Evolutionary conservation across 2,329 filamentous ascomycete species (phyloP), one percentile per base, ranked within the genome.

Genomic region (Monilinia polystroma): DNA sequence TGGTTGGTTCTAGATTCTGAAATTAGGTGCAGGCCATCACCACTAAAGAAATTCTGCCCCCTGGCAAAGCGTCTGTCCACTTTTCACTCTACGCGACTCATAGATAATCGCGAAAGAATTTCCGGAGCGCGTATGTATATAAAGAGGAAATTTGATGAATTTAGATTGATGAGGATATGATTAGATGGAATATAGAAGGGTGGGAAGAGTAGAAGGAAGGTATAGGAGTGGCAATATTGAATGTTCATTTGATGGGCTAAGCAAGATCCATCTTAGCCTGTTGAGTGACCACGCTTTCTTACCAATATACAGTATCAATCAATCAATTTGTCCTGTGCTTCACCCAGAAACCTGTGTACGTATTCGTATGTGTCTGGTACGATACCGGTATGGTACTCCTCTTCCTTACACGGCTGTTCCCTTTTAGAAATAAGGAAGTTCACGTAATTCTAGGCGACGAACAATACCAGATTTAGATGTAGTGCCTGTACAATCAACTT

Each of bases 11-110:
- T 62, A 62, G 47, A 52, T 62, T 62, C 32, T 38, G 47, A 35
- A 23, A 29, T 35, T 53, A 53, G 10, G 59, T 63, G 47, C 47
- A 51, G 43, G 16, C 7, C 16, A 63, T 12, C 49, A 63, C n/a
- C 47, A 55, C 26, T n/a, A 32, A 32, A 41, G 23, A 35, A 43
- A 54, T 18, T 52, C 32, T 23, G 16, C 29, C 32, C 14, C 62
- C 38, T 64, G 51, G 41, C 26, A 45, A 18, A 49, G 41, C 12
- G 43, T 49, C 54, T 35, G 54, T 51, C 45, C 47, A 52, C 23
- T 65, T 59, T 65, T 35, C 63, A 65, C 54, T 65, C 52, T 59
- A 65, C 63, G 63, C 51, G 54, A 65, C 32, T 52, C 54, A 54
- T 29, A 43, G 32, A 7, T 35, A 65, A 38, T 49, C 41, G 35